Conservation (phyloP, 352 stramenopile genomes). For the Aphanomyces invadans region DNA sequence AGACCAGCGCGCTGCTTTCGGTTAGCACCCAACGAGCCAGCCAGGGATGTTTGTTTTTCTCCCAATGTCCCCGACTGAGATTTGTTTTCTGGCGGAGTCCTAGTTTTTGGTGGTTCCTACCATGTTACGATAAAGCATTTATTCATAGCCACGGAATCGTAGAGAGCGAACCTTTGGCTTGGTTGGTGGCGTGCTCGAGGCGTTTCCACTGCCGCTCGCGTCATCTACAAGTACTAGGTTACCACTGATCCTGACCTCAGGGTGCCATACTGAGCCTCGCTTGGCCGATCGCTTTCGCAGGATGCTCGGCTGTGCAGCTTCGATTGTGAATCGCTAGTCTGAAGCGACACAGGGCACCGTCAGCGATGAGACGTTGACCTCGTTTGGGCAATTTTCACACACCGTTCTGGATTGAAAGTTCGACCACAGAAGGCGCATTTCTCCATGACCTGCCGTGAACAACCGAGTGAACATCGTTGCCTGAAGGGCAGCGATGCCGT, state of each 20-base stretch:
- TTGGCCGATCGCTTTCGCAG: slow-evolving; percentile 11
- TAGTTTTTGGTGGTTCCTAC: not conserved
- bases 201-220: not conserved
- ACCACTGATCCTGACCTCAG: no score
- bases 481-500: no score
- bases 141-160: no score
- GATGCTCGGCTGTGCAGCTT: slow-evolving; percentile 21
- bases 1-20: not conserved
- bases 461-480: no score
- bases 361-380: not conserved
- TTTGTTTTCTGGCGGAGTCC: not conserved
- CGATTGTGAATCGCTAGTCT: slow-evolving; percentile 25
- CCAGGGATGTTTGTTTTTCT: not conserved
- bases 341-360: not conserved
- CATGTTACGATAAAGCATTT: no score
- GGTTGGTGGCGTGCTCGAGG: not conserved
- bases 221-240: not conserved
- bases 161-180: no score
- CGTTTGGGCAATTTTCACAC: not conserved
- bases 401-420: slow-evolving; percentile 38
- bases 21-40: not conserved
- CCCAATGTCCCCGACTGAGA: not conserved
- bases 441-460: slow-evolving; percentile 71
- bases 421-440: slow-evolving; percentile 64
- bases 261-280: slow-evolving; percentile 8